Evolutionary conservation across 306 rosid species (phyloP).

Genomic region (Fragaria nilgerrensis): DNA sequence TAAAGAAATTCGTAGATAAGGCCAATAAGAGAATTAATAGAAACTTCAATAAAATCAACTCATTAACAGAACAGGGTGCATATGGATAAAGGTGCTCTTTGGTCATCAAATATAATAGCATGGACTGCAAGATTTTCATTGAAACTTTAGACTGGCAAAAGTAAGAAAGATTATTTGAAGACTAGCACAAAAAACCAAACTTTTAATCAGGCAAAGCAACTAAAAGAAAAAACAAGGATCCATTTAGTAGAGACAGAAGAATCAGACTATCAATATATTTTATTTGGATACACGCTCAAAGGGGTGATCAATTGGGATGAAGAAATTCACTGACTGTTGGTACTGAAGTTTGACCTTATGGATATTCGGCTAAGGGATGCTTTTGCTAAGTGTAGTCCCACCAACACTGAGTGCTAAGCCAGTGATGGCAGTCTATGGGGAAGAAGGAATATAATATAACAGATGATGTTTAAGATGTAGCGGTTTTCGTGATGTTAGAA

Average conservation of each 20-base stretch:
- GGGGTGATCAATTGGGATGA: not conserved
- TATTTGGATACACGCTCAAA: not conserved
- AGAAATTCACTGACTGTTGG: not conserved
- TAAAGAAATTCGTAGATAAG: constrained; percentile 16
- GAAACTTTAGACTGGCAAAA: not conserved
- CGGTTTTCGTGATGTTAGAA: not conserved
- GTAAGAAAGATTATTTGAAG: not conserved
- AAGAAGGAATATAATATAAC: not conserved
- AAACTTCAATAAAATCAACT: not conserved
- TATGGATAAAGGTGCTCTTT: not conserved
- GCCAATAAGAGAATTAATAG: constrained; percentile 9
- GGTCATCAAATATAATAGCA: not conserved
- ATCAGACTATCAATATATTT: not conserved
- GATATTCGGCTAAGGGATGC: too few species aligned
- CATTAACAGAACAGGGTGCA: not conserved
- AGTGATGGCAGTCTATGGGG: not conserved
- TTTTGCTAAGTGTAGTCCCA: too few species aligned
- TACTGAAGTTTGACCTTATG: too few species aligned
- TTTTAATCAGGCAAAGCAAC: not conserved
- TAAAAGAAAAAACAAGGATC: not conserved
- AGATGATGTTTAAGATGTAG: not conserved
- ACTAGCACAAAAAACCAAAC: not conserved
- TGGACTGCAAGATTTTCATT: not conserved
- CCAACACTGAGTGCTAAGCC: too few species aligned
- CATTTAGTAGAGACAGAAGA: not conserved